phyloP scores from a whole-genome alignment of 1,284 basidiomycete genomes.

The Prillingera fragicola region DNA sequence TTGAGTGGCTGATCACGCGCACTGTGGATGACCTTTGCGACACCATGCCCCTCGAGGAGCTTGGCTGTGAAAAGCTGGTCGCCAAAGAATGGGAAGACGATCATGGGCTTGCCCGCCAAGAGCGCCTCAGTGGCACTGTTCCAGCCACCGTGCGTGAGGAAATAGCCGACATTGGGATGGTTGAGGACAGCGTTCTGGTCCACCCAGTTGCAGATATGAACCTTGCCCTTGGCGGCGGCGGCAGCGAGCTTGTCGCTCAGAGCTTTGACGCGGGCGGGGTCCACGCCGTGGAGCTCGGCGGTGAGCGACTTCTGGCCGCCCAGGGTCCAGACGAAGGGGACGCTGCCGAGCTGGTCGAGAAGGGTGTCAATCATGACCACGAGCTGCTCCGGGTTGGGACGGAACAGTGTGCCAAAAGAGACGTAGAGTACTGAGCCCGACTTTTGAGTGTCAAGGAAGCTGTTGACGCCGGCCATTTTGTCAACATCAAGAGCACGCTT shows the following conservation, averaged over 20 bases:
- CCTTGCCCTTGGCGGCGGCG: background rate
- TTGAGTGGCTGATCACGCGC: background rate
- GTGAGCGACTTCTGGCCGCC: background rate
- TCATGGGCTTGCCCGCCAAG: conserved; percentile 3
- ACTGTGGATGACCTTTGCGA: background rate
- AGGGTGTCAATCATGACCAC: background rate
- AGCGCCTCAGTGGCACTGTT: conserved; percentile 5
- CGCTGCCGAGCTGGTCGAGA: background rate
- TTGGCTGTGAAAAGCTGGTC: conserved; percentile 1
- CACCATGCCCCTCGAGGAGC: background rate
- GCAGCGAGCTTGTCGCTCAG: background rate
- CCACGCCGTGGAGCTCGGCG: background rate
- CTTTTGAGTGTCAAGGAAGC: background rate
- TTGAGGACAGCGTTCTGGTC: background rate
- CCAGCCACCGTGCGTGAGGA: conserved; percentile 4
- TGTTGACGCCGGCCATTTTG: background rate
- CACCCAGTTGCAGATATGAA: background rate
- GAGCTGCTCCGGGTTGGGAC: background rate
- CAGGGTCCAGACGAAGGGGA: background rate
- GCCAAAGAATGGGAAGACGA: conserved; percentile 4
- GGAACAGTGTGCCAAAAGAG: background rate
- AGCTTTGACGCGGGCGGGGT: background rate
- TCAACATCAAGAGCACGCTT: too few relatives aligned
- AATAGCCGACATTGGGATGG: conserved; percentile 4
- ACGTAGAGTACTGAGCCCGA: background rate